phyloP scores from a whole-genome alignment of 345 rosid genomes.

The Bruguiera parviflora region DNA sequence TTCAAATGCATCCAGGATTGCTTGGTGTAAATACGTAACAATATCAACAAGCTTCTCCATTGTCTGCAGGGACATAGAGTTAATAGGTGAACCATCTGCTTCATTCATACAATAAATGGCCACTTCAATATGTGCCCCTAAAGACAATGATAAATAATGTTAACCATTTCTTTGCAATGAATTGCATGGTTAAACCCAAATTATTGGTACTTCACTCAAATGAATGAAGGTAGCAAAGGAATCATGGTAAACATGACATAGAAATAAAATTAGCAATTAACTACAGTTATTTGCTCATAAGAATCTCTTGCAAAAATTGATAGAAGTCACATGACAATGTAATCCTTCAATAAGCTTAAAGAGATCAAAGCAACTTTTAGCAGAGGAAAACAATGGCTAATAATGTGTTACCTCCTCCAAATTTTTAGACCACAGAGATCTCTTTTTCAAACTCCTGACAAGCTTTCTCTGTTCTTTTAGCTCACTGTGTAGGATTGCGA shows the following conservation, averaged over 20 bases:
- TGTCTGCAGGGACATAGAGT: slow-evolving; percentile 37
- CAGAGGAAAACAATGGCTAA: not conserved
- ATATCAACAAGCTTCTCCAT: slow-evolving; percentile 69
- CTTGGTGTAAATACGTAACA: slow-evolving; percentile 55
- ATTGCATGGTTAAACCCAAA: not conserved
- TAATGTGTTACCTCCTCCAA: slow-evolving; percentile 61
- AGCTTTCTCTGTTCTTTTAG: slow-evolving; percentile 67
- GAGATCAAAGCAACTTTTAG: not conserved
- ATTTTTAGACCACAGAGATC: slow-evolving; percentile 83
- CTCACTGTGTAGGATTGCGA: slow-evolving; percentile 56
- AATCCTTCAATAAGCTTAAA: not conserved
- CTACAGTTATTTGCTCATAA: not conserved
- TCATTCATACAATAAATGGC: not conserved
- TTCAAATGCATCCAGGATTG: slow-evolving; percentile 69
- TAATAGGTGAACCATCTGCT: slow-evolving; percentile 6
- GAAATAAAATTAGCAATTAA: not conserved
- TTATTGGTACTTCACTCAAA: not conserved
- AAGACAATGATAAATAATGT: not conserved
- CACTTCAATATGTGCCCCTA: not conserved
- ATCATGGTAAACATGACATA: not conserved
- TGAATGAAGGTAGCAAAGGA: not conserved
- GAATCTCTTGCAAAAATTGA: not conserved
- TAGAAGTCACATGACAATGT: not conserved
- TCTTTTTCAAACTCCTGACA: slow-evolving; percentile 71
- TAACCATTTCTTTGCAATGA: not conserved